Evolutionary conservation across 1,284 basidiomycete species (phyloP).

Genomic region (Heliocybe sulcata): DNA sequence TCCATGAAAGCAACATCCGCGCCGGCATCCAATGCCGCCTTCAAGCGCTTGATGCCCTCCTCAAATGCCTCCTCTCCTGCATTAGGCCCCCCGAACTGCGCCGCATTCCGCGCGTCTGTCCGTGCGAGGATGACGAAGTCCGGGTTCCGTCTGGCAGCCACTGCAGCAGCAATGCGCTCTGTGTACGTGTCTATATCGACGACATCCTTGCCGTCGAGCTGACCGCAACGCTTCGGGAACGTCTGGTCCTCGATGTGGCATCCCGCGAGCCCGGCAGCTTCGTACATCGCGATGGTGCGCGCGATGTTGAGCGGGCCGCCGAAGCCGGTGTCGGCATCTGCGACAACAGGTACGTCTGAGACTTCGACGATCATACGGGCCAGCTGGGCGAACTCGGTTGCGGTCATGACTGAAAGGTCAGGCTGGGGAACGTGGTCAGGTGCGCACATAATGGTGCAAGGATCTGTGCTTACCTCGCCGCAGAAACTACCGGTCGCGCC

Average conservation of each 20-base stretch:
- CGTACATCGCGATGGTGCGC: slow-evolving; percentile 18
- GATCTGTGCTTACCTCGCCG: slow-evolving; percentile 8
- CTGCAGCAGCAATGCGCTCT: slow-evolving; percentile 17
- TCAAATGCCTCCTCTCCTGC: slow-evolving; percentile 17
- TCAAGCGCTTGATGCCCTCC: slow-evolving; percentile 17
- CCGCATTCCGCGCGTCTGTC: slow-evolving; percentile 19
- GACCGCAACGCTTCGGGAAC: slow-evolving; percentile 10
- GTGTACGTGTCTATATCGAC: slow-evolving; percentile 19
- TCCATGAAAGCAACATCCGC: slow-evolving; percentile 20
- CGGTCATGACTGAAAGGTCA: slow-evolving; percentile 19
- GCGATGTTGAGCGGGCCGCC: slow-evolving; percentile 20
- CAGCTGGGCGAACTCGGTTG: slow-evolving; percentile 15
- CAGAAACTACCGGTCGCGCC: slow-evolving; percentile 18
- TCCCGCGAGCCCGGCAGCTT: slow-evolving; percentile 17
- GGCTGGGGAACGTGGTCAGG: slow-evolving; percentile 7
- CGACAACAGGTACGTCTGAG: slow-evolving; percentile 17
- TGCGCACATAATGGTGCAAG: neutral
- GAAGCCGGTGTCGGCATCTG: slow-evolving; percentile 20
- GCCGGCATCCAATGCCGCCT: slow-evolving; percentile 16
- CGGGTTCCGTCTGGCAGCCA: slow-evolving; percentile 16
- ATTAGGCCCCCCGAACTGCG: slow-evolving; percentile 14
- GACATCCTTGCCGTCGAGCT: slow-evolving; percentile 15
- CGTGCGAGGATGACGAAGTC: slow-evolving; percentile 19
- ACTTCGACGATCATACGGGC: slow-evolving; percentile 17
- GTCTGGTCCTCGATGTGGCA: slow-evolving; percentile 22